Conservation (phyloP, 768 basidiomycete species). For the Collybia mongolica region DNA sequence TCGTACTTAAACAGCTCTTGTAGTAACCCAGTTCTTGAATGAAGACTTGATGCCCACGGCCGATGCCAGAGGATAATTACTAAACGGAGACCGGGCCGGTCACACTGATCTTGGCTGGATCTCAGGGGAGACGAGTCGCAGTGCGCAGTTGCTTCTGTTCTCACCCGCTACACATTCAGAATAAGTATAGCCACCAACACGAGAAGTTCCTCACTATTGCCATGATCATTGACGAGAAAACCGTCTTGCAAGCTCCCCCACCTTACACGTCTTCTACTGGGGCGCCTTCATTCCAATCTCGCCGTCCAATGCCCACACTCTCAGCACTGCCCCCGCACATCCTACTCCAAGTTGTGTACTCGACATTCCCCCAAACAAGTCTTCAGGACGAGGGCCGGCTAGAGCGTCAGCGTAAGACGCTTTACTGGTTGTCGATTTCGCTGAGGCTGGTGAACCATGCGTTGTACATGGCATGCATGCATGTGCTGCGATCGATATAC, state of each 20-base stretch:
- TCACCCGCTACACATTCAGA: no score
- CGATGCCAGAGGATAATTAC: no score
- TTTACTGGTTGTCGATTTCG: constrained; percentile 67
- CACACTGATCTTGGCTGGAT: no score
- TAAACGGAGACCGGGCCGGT: no score
- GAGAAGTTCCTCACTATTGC: not conserved
- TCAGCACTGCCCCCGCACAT: constrained; percentile 56
- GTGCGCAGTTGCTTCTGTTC: constrained; percentile 21
- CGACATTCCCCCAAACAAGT: constrained; percentile 51
- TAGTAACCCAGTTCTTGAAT: no score
- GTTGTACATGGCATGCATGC: constrained; percentile 81
- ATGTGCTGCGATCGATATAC: constrained; percentile 75
- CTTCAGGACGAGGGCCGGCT: constrained; percentile 36
- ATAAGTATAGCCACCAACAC: no score
- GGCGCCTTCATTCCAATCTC: constrained; percentile 21
- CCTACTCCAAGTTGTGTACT: constrained; percentile 67
- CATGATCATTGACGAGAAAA: constrained; percentile 41
- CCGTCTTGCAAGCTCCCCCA: constrained; percentile 19
- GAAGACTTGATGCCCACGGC: no score
- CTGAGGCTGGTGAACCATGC: constrained; percentile 66
- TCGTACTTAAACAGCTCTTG: no score
- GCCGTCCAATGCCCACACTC: constrained; percentile 15
- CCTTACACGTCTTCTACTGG: constrained; percentile 24
- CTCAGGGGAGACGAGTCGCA: no score
- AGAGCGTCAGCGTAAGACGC: constrained; percentile 60